A percentile compares a stretch with the other conserved stretches of the same genome.
Conservation (phyloP, 208 protist genomes). For the Leishmania lainsoni region DNA sequence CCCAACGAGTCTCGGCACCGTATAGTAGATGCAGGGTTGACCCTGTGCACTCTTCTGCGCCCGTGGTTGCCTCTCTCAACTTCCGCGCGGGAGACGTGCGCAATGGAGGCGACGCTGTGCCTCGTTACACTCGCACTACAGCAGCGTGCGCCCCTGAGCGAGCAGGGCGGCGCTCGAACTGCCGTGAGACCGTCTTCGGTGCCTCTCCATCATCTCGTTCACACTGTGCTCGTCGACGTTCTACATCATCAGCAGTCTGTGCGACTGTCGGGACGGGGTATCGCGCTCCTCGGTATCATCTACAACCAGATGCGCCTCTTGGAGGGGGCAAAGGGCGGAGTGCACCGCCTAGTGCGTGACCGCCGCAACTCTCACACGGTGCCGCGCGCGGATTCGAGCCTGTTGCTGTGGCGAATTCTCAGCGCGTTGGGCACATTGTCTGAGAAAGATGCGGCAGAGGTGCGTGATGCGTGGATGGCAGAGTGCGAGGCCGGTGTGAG, state of each 20-base stretch:
- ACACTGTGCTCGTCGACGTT: background rate
- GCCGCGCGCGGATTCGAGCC: background rate
- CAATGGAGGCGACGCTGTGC: slow-evolving; percentile 7
- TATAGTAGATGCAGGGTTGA: slow-evolving; percentile 8
- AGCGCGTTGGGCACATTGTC: background rate
- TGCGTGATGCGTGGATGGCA: slow-evolving; percentile 20
- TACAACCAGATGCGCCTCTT: background rate
- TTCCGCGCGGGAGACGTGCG: background rate
- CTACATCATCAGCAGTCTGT: slow-evolving; percentile 12
- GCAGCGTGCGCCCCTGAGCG: background rate
- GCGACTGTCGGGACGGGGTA: slow-evolving; percentile 6
- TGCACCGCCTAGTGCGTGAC: background rate
- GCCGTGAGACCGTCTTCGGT: background rate
- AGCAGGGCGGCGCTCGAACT: too few relatives aligned
- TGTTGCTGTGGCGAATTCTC: slow-evolving; percentile 13
- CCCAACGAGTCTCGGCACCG: background rate
- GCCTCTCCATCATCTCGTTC: background rate
- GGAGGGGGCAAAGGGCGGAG: too few relatives aligned
- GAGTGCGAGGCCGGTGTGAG: background rate
- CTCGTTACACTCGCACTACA: slow-evolving; percentile 3
- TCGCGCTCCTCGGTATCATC: slow-evolving; percentile 20
- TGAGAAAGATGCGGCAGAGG: slow-evolving; percentile 21
- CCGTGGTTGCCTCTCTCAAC: slow-evolving; percentile 18
- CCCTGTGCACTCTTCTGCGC: slow-evolving; percentile 10
- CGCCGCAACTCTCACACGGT: background rate